Percentiles rank a stretch among this genome's conserved stretches.
phyloP scores from a whole-genome alignment of 2,329 filamentous ascomycete genomes.

The Fusarium austroafricanum region DNA sequence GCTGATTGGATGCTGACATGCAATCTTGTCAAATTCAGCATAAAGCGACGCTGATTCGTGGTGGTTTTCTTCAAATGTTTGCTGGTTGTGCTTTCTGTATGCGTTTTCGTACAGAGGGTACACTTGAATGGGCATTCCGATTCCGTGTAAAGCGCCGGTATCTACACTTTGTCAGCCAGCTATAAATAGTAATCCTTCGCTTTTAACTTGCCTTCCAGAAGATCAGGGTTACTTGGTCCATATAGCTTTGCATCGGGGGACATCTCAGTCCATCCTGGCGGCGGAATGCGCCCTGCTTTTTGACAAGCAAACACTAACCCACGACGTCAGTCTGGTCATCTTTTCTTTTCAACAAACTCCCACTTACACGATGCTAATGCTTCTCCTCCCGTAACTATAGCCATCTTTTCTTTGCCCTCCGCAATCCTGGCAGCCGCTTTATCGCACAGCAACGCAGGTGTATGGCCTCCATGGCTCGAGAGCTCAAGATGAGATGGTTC shows the following conservation, averaged over 20 bases:
- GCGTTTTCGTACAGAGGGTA: constrained; percentile 76
- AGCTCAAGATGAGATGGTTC: constrained; percentile 60
- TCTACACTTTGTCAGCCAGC: constrained; percentile 52
- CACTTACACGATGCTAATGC: constrained; percentile 67
- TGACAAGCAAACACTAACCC: constrained; percentile 50
- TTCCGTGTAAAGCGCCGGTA: constrained; percentile 65
- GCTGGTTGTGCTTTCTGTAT: constrained; percentile 66
- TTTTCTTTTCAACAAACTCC: fast-evolving
- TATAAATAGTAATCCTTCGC: fast-evolving
- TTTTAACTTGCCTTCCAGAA: constrained; percentile 40
- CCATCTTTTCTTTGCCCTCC: constrained; percentile 64
- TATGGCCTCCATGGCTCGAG: constrained; percentile 72
- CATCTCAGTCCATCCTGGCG: constrained; percentile 68
- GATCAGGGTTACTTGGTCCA: constrained; percentile 60
- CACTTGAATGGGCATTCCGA: constrained; percentile 73
- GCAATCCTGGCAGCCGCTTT: constrained; percentile 70
- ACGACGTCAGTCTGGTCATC: constrained; percentile 7
- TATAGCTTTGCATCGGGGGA: constrained; percentile 59
- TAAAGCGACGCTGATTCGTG: constrained; percentile 70
- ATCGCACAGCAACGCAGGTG: constrained; percentile 71
- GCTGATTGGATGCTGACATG: constrained; percentile 62
- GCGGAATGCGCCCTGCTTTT: constrained; percentile 55
- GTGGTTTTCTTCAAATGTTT: constrained; percentile 67
- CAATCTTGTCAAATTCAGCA: constrained; percentile 68
- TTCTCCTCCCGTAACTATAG: constrained; percentile 72